These are phyloP conservation scores for Aureobasidium sp. DNA, from an alignment of 2,329 filamentous ascomycete species.

Conservation along the genomic window DNA sequence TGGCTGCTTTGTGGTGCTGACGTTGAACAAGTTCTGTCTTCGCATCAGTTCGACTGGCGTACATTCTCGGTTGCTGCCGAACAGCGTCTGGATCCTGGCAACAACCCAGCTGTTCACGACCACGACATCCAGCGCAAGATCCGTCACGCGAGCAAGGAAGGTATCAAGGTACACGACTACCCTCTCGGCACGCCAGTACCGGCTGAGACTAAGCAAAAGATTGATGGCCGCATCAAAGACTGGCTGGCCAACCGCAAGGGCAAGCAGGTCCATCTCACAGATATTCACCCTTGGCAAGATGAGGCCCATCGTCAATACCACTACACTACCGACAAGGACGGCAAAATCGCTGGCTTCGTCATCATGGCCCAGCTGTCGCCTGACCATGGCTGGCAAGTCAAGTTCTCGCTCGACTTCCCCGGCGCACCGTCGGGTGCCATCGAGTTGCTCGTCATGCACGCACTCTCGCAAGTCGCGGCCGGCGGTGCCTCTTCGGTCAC, in stretches of 20 bases:
- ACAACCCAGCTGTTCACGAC: slow-evolving; percentile 59
- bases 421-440: slow-evolving; percentile 78
- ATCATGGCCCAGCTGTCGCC: slow-evolving; percentile 74
- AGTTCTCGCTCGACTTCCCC: slow-evolving; percentile 93
- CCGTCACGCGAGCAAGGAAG: slow-evolving; percentile 70
- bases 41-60: slow-evolving; percentile 68
- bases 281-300: slow-evolving; percentile 83
- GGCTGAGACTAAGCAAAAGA: slow-evolving; percentile 58
- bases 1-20: slow-evolving; percentile 82
- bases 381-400: slow-evolving; percentile 82
- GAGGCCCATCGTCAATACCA: slow-evolving; percentile 77
- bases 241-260: slow-evolving; percentile 78
- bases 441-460: slow-evolving; percentile 68
- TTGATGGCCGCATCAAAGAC: slow-evolving; percentile 64
- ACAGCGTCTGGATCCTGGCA: slow-evolving; percentile 69
- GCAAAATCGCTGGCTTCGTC: slow-evolving; percentile 66
- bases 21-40: slow-evolving; percentile 69
- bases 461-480: slow-evolving; percentile 52
- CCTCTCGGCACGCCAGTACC: slow-evolving; percentile 54
- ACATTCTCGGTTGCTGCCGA: slow-evolving; percentile 82
- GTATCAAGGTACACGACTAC: slow-evolving; percentile 69
- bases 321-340: slow-evolving; percentile 64
- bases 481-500: slow-evolving; percentile 61
- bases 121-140: slow-evolving; percentile 64
- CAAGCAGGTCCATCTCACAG: slow-evolving; percentile 79